These are phyloP conservation scores for Rosa lucieae DNA, from an alignment of 306 rosid species.

Conservation along the genomic window DNA sequence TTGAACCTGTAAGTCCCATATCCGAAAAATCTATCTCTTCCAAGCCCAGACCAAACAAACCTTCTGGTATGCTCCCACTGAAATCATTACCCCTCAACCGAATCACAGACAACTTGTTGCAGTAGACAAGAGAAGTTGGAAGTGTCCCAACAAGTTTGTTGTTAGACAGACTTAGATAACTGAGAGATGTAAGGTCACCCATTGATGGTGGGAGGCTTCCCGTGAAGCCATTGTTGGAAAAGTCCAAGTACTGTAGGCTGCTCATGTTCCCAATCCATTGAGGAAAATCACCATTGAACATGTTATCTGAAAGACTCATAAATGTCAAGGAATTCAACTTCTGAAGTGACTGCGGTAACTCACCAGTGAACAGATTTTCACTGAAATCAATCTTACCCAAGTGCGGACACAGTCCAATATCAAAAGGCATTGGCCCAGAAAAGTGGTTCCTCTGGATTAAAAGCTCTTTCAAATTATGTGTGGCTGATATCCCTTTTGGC, in stretches of 20 bases:
- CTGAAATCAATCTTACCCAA: constrained; percentile 59
- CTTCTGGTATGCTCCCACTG: constrained; percentile 67
- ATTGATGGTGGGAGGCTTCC: constrained; percentile 60
- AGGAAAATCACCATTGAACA: constrained; percentile 50
- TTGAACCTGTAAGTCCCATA: constrained; percentile 55
- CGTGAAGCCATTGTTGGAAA: constrained; percentile 57
- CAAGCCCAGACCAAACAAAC: constrained; percentile 72
- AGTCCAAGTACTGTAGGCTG: constrained; percentile 50
- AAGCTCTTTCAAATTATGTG: constrained; percentile 69
- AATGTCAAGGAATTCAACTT: constrained; percentile 44
- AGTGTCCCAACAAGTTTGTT: constrained; percentile 65
- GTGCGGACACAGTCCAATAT: constrained; percentile 72
- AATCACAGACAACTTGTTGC: constrained; percentile 48
- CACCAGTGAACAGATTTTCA: constrained; percentile 52
- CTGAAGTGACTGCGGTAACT: constrained; percentile 50
- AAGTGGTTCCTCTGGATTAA: constrained; percentile 54
- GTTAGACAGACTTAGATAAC: constrained; percentile 46
- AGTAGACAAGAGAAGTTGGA: constrained; percentile 53
- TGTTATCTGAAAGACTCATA: constrained; percentile 49
- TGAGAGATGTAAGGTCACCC: constrained; percentile 51
- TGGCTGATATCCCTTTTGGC: constrained; percentile 58
- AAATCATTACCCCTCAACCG: constrained; percentile 54
- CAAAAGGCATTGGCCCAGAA: constrained; percentile 65
- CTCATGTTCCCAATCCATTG: constrained; percentile 69
- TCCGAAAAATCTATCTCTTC: constrained; percentile 67